A percentile compares a stretch with the other conserved stretches of the same genome.
Conservation (phyloP, 805 yeast genomes). For the Saccharomycopsis olivae region DNA sequence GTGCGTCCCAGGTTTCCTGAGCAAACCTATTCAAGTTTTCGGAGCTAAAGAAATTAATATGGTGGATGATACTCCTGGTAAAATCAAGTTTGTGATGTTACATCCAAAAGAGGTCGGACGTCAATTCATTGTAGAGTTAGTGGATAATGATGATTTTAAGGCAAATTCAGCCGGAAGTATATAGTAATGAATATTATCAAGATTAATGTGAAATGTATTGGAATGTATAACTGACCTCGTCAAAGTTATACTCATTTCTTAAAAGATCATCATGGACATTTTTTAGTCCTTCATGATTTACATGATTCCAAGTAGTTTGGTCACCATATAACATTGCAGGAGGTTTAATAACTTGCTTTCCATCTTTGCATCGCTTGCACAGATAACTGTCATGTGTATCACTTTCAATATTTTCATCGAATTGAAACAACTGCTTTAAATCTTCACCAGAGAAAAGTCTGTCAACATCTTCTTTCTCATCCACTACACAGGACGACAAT, state of each 20-base stretch:
- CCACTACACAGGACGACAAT: conserved; percentile 91
- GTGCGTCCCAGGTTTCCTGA: conserved; percentile 24
- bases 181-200: too few species aligned
- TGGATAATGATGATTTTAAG: conserved; percentile 14
- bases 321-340: conserved; percentile 94
- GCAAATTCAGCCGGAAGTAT: too few species aligned
- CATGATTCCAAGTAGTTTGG: conserved; percentile 95
- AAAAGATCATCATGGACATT: conserved; percentile 69
- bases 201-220: conserved; percentile 79
- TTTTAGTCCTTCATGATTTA: conserved; percentile 48
- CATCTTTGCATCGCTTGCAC: conserved; percentile 69
- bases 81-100: conserved; percentile 39
- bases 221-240: conserved; percentile 76
- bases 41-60: conserved; percentile 55
- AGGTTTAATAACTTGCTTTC: conserved; percentile 52
- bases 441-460: conserved; percentile 78
- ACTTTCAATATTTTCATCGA: conserved; percentile 54
- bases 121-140: conserved; percentile 39
- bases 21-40: conserved; percentile 53
- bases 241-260: conserved; percentile 57
- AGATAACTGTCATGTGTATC: conserved; percentile 90
- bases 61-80: conserved; percentile 29
- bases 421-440: conserved; percentile 65
- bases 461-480: conserved; percentile 92
- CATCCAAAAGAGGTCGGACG: conserved; percentile 56